Conservation (phyloP, 192 early-diverging fungal species). For the Linnemannia zychae region DNA sequence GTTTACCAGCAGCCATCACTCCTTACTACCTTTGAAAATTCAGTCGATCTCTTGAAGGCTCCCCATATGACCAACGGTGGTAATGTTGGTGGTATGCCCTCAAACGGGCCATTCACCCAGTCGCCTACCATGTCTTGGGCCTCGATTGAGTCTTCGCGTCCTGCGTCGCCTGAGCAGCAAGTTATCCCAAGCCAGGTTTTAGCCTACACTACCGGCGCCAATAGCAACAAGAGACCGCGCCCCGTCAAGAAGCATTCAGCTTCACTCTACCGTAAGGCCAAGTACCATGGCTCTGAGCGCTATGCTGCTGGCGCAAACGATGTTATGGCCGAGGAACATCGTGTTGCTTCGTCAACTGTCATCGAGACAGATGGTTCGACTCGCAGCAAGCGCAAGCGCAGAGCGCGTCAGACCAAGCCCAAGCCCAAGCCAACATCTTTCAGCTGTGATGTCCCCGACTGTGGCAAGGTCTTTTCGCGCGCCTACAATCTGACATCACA, state of each 20-base stretch:
- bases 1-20: slow-evolving; percentile 2
- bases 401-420: slow-evolving; percentile 33
- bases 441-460: slow-evolving; percentile 51
- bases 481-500: slow-evolving; percentile 88
- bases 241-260: not conserved
- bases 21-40: slow-evolving; percentile 9
- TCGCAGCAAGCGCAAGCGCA: slow-evolving; percentile 20
- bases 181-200: not conserved
- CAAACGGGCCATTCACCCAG: not conserved
- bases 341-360: not conserved
- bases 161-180: not conserved
- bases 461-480: slow-evolving; percentile 78
- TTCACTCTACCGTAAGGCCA: not conserved
- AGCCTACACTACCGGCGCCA: not conserved
- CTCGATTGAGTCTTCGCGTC: slow-evolving; percentile 13
- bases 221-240: not conserved
- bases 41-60: slow-evolving; percentile 16
- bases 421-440: slow-evolving; percentile 42
- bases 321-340: not conserved
- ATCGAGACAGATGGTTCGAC: not conserved
- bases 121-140: slow-evolving; percentile 29
- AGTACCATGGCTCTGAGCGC: not conserved
- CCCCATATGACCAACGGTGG: not conserved
- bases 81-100: not conserved
- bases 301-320: not conserved